These are phyloP conservation scores for Xylaria sp. DNA, from an alignment of 495 filamentous ascomycete species.

Conservation along the genomic window DNA sequence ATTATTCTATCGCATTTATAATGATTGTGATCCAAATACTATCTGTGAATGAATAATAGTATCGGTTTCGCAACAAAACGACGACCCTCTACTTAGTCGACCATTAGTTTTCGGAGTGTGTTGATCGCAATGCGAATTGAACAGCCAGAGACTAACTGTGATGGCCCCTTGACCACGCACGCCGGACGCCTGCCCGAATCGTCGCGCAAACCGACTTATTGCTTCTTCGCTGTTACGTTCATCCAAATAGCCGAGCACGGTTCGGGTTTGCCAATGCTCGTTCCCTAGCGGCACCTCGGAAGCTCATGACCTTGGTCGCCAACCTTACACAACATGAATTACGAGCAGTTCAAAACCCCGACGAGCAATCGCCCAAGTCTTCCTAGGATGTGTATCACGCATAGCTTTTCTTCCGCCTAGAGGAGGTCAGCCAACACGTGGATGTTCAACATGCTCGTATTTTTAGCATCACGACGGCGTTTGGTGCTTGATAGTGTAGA, in stretches of 20 bases:
- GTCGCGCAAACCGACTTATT: slow-evolving; percentile 5
- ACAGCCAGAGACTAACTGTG: not conserved
- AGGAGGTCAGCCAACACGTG: not conserved
- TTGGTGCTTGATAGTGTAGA: not conserved
- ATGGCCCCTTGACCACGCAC: not conserved
- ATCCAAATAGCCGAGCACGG: slow-evolving; percentile 18
- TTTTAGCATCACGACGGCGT: not conserved
- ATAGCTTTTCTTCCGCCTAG: not conserved
- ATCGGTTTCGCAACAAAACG: not conserved
- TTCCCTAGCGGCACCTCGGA: slow-evolving; percentile 5
- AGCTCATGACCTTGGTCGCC: not conserved
- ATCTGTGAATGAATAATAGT: not conserved
- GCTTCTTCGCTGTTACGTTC: not conserved
- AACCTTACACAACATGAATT: slow-evolving; percentile 16
- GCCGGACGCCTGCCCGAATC: slow-evolving; percentile 6
- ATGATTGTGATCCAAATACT: not conserved
- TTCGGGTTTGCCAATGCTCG: not conserved
- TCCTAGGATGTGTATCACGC: not conserved
- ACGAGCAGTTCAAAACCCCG: not conserved
- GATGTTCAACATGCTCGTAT: not conserved
- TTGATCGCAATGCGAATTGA: not conserved
- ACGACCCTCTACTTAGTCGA: not conserved
- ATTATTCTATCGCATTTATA: slow-evolving; percentile 3
- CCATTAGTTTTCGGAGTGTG: not conserved
- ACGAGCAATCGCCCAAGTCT: not conserved